phyloP scores from a whole-genome alignment of 306 rosid genomes.

The Lithocarpus polystachyus region DNA sequence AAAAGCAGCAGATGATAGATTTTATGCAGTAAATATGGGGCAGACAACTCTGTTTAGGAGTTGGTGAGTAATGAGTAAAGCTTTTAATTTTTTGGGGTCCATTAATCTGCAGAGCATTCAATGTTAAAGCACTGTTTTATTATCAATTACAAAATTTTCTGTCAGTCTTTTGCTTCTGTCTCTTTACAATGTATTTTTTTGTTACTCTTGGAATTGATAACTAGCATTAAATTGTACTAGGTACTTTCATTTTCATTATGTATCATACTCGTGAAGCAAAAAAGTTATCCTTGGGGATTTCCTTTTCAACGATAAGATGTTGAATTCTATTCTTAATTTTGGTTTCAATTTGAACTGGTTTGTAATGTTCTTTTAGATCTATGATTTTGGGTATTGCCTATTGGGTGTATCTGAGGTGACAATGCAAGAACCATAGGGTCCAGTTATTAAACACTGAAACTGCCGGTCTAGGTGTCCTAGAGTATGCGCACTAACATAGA shows the following conservation, averaged over 20 bases:
- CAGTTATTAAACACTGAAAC: slow-evolving; percentile 27
- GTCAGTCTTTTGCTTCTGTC: slow-evolving; percentile 56
- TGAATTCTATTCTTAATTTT: not conserved
- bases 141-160: slow-evolving; percentile 56
- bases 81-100: slow-evolving; percentile 51
- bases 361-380: slow-evolving; percentile 20
- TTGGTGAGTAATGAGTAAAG: slow-evolving; percentile 58
- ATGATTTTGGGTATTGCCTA: slow-evolving; percentile 24
- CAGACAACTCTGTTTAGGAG: slow-evolving; percentile 41
- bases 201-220: slow-evolving; percentile 44
- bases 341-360: not conserved
- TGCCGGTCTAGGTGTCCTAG: slow-evolving; percentile 29
- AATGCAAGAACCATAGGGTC: slow-evolving; percentile 35
- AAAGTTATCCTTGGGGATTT: not conserved
- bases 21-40: slow-evolving; percentile 39
- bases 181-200: slow-evolving; percentile 25
- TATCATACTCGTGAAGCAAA: not conserved
- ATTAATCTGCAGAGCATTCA: slow-evolving; percentile 47
- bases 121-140: slow-evolving; percentile 59
- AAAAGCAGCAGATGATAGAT: slow-evolving; percentile 25
- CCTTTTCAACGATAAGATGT: slow-evolving; percentile 1
- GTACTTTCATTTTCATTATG: not conserved
- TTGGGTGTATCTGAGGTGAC: slow-evolving; percentile 39
- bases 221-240: slow-evolving; percentile 17
- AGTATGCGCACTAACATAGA: slow-evolving; percentile 22